Evolutionary conservation across 116 monocot species (phyloP).

Genomic region (Dioscorea cayenensis): DNA sequence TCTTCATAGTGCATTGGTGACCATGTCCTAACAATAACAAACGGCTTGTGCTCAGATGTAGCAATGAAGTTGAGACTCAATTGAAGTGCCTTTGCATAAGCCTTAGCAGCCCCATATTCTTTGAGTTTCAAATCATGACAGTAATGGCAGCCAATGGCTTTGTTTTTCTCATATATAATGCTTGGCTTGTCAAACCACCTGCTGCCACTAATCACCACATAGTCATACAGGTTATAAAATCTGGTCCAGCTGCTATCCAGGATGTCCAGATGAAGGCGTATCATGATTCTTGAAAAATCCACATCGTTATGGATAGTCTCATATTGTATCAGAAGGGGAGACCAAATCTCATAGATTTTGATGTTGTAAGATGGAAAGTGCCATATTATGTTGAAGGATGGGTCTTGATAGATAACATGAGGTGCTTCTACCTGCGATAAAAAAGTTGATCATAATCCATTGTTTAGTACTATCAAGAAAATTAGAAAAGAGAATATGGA

Average conservation of each 20-base stretch:
- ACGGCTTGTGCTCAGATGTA: too few species aligned
- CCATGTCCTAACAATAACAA: too few species aligned
- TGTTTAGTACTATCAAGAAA: too few species aligned
- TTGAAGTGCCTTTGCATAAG: too few species aligned
- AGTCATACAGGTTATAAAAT: constrained; percentile 2
- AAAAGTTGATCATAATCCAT: not conserved
- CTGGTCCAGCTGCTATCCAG: constrained; percentile 8
- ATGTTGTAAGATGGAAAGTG: not conserved
- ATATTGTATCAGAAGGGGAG: not conserved
- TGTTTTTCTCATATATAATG: constrained; percentile 2
- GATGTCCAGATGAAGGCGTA: not conserved
- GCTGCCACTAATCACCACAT: constrained; percentile 5
- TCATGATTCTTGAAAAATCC: too few species aligned
- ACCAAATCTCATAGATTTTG: not conserved
- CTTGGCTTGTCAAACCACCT: constrained; percentile 6
- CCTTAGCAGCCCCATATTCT: too few species aligned
- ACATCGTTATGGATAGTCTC: not conserved
- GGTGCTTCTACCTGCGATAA: not conserved
- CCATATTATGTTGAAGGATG: not conserved
- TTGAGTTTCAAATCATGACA: too few species aligned
- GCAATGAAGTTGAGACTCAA: too few species aligned
- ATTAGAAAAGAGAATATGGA: too few species aligned
- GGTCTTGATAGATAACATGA: not conserved
- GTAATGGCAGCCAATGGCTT: too few species aligned
- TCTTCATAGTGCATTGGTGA: too few species aligned